These are phyloP conservation scores for Agapanthus africanus DNA, from an alignment of 106 monocot species.

Conservation along the genomic window DNA sequence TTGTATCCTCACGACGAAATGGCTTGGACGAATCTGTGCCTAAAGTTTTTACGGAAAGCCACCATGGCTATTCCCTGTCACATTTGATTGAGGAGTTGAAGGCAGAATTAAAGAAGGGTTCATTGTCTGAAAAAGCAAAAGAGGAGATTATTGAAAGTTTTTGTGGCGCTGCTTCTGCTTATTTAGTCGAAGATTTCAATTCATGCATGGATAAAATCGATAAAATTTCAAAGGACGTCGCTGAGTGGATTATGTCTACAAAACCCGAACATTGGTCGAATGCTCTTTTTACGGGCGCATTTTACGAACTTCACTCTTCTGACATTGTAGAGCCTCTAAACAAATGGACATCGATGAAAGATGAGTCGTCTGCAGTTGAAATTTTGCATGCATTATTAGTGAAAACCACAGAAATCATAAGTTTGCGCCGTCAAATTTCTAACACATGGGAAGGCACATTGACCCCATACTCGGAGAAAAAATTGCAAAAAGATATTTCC, in stretches of 20 bases:
- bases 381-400: slow-evolving; percentile 59
- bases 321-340: slow-evolving; percentile 34
- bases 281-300: slow-evolving; percentile 65
- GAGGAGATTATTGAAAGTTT: slow-evolving; percentile 36
- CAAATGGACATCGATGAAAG: slow-evolving; percentile 51
- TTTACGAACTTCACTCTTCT: slow-evolving; percentile 42
- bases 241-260: slow-evolving; percentile 56
- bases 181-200: slow-evolving; percentile 63
- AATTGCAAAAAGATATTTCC: slow-evolving; percentile 41
- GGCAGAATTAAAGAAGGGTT: slow-evolving; percentile 48
- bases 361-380: slow-evolving; percentile 66
- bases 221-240: slow-evolving; percentile 49
- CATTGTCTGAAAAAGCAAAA: slow-evolving; percentile 39
- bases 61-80: slow-evolving; percentile 45
- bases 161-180: slow-evolving; percentile 38
- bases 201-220: slow-evolving; percentile 54
- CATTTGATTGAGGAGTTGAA: slow-evolving; percentile 66
- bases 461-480: slow-evolving; percentile 47
- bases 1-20: slow-evolving; percentile 48
- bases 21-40: slow-evolving; percentile 46
- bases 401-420: slow-evolving; percentile 73
- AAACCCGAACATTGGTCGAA: slow-evolving; percentile 79
- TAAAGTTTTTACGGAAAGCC: slow-evolving; percentile 51
- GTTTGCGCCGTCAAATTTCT: slow-evolving; percentile 43
- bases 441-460: slow-evolving; percentile 50